Base-by-base conservation (phyloP, 116 monocot species). In the Papilionanthe hybrid region DNA sequence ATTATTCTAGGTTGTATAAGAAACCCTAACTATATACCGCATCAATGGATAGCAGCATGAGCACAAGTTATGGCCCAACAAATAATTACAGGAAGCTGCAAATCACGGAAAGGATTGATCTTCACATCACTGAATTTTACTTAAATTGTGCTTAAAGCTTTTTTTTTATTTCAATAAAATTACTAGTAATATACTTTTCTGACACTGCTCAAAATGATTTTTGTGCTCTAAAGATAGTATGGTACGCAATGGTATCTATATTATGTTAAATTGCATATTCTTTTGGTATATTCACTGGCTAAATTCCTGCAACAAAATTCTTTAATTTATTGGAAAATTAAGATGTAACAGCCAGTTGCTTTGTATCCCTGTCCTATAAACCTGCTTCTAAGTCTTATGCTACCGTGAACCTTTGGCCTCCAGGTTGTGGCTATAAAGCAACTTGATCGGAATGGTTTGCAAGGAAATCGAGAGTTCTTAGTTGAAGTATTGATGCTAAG, bases 401-500 rank as follows among this genome's bases (percentile, higher is more conserved):
- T 63, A 25, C 23, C 9, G 63, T 63, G 53, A 17, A 18, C 3
- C 1, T 65, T 65, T 23, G 9, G 6, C n/a, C n/a, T 69, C 43
- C 73, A 88, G 88, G 63, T 82, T 73, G 88, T 88, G 19, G 88
- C 88, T 15, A 85, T 88, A 80, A 88, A 87, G 66, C 88, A 88
- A 77, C 84, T 88, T 13, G 85, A 88, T 73, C 78, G 76, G 30
- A 66, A 85, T 65, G 88, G 88, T 22, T 65, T 80, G 28, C 88
- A 88, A 82, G 88, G 88, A 25, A 88, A 88, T 76, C 44, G 88
- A 43, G 88, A 88, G 45, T 88, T 88, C 74, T 71, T 85, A 37
- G 88, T 88, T 77, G 88, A 88, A 82, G 85, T 88, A 30, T 79
- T 88, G 78, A 85, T 88, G 88, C 37, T 88, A 72, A 88, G 88